Evolutionary conservation across 305 asterid species (phyloP).

Genomic region (Solanum hybrid): DNA sequence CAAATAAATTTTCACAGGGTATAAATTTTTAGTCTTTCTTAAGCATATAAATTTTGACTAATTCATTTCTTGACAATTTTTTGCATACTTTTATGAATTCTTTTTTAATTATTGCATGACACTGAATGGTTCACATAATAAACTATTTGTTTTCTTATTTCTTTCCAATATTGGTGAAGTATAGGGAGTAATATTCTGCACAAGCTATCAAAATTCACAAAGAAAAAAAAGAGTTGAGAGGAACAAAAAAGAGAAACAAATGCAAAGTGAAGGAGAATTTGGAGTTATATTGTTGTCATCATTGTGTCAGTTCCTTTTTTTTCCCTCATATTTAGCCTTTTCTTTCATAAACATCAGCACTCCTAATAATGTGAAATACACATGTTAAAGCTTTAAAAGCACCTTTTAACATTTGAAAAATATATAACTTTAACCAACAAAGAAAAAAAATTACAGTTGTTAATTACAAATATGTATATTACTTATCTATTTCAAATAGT

Average conservation of each 20-base stretch:
- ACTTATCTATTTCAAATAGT: neutral
- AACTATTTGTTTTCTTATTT: neutral
- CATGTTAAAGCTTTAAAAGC: neutral
- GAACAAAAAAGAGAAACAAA: neutral
- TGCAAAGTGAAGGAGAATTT: neutral
- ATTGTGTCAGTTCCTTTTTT: neutral
- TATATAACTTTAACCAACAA: neutral
- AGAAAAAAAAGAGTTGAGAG: neutral
- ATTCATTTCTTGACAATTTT: neutral
- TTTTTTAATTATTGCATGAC: neutral
- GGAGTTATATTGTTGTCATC: neutral
- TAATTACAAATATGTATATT: neutral
- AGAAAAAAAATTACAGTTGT: neutral
- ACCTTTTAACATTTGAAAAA: neutral
- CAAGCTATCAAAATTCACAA: neutral
- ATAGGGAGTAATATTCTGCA: neutral
- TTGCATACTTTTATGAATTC: neutral
- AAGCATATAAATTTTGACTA: neutral
- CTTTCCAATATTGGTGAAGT: neutral
- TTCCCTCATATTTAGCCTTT: neutral
- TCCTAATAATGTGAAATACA: neutral
- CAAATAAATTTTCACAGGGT: too few relatives aligned
- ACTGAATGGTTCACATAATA: neutral
- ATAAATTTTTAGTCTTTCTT: neutral
- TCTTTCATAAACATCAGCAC: neutral